Percentiles rank a stretch among this genome's conserved stretches.
Conservation (phyloP, 2,329 filamentous ascomycete species). For the Penicillium brasilianum region DNA sequence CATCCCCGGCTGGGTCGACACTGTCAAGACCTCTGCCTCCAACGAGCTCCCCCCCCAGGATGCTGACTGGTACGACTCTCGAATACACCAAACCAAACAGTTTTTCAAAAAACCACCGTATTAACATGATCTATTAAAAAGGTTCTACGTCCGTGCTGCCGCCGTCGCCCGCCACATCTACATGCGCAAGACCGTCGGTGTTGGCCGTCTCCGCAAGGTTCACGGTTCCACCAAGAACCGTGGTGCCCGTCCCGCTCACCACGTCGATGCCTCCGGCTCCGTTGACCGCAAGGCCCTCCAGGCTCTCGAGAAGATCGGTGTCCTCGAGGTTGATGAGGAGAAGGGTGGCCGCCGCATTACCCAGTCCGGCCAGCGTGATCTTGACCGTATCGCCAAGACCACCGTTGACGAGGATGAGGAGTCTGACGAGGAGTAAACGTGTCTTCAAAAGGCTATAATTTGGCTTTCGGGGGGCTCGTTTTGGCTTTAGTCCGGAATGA, state of each 20-base stretch:
- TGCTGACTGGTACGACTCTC: conserved; percentile 87
- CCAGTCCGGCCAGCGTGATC: conserved; percentile 96
- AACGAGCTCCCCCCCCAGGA: conserved; percentile 98
- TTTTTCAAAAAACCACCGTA: neutral
- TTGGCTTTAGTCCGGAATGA: conserved; percentile 33
- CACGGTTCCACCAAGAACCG: conserved; percentile 98
- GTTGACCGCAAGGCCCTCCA: conserved; percentile 98
- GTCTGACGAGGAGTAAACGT: conserved; percentile 52
- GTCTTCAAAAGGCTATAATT: conserved; percentile 34
- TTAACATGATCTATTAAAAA: conserved; percentile 32
- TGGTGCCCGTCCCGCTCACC: conserved; percentile 85
- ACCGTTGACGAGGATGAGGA: conserved; percentile 56
- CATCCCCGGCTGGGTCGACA: conserved; percentile 84
- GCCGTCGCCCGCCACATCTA: conserved; percentile 98
- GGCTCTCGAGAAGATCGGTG: conserved; percentile 98
- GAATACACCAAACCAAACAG: neutral
- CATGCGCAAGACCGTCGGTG: conserved; percentile 98
- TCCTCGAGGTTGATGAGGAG: conserved; percentile 96
- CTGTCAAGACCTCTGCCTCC: conserved; percentile 95
- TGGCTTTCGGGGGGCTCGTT: conserved; percentile 34
- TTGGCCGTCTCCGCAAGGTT: conserved; percentile 94
- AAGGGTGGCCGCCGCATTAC: conserved; percentile 99
- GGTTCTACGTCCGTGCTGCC: conserved; percentile 83
- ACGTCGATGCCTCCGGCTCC: conserved; percentile 92
- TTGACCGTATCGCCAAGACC: conserved; percentile 92